Conservation (phyloP, 129 eudicot species). For the Flaveria bidentis region DNA sequence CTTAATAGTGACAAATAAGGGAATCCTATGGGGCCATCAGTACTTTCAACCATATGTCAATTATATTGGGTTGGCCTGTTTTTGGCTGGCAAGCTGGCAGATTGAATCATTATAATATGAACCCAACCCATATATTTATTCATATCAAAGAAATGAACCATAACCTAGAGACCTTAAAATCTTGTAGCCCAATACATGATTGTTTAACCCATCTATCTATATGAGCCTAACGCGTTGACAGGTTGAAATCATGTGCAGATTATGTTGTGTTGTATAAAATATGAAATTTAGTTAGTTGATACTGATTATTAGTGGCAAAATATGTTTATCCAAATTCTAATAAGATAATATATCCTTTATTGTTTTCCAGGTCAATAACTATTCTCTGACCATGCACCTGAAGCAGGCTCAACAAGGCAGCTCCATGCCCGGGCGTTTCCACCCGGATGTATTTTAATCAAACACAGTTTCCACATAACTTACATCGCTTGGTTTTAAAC, state of each 20-base stretch:
- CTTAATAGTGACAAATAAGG: slow-evolving; percentile 1
- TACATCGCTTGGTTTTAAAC: background rate
- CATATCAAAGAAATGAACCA: background rate
- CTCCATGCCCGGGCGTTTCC: slow-evolving; percentile 81
- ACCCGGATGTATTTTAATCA: slow-evolving; percentile 83
- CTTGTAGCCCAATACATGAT: too few species aligned
- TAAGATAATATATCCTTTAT: background rate
- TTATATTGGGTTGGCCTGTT: background rate
- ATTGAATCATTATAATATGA: background rate
- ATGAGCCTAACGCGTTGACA: background rate
- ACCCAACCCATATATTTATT: background rate
- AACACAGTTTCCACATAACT: background rate
- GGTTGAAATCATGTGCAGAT: background rate
- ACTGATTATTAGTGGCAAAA: background rate
- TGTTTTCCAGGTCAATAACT: slow-evolving; percentile 70
- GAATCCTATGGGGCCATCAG: background rate
- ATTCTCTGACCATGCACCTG: slow-evolving; percentile 91
- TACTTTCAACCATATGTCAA: background rate
- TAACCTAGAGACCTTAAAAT: background rate
- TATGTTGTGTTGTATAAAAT: background rate
- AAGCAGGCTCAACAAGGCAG: slow-evolving; percentile 96
- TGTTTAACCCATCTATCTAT: background rate
- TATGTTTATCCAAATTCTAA: background rate
- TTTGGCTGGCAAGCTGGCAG: background rate
- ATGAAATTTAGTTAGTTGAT: background rate